Base-by-base conservation (phyloP, 441 rosid species). In the Mallotus japonicus region DNA sequence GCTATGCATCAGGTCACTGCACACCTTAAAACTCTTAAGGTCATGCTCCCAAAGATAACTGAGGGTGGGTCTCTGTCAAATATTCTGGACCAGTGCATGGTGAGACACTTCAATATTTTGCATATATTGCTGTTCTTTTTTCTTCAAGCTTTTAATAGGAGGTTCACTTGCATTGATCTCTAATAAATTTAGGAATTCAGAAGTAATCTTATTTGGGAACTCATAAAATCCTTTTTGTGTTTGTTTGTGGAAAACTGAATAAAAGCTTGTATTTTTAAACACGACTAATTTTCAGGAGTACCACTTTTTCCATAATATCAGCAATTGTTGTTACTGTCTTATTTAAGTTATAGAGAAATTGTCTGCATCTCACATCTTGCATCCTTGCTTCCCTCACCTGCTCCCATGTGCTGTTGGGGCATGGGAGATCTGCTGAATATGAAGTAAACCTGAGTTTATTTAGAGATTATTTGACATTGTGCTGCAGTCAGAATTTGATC, bases 1-100 rank as follows among this genome's bases (percentile, higher is more conserved):
- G 94, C 93, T 67, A 91, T 92, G 99, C 99, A 92, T 88, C 98
- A 95, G 82, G 87, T 95, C 67, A 92, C 93, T 64, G 86, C 96
- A 54, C 97, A 95, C 86, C 93, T 95, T 74, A 92, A 95, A 81
- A 95, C 93, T 77, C 92, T 92, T 53, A 91, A 92, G 81, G 70
- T 91, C 76, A 89, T 90, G 97, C 99, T 95, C 67, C 97, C 97
- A 20, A 91, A 91, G 89, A 89, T 95, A 83, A 91, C 95, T 34
- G 99, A 95, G 79, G 97, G 98, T 76, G 97, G 93, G 60, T 87
- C 98, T 51, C 83, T 95, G 46, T 91, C 96, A 72, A 95, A 92
- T 86, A 95, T 95, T 69, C 82, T 92, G 80, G 99, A 92, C 75
- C 97, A 90, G 71, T 89, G 97, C 92, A 92, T 91, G 98, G 98